A percentile compares a stretch with the other conserved stretches of the same genome.
These are phyloP conservation scores for Kuraishia capsulata DNA, from an alignment of 805 yeast genomes.

Conservation along the genomic window DNA sequence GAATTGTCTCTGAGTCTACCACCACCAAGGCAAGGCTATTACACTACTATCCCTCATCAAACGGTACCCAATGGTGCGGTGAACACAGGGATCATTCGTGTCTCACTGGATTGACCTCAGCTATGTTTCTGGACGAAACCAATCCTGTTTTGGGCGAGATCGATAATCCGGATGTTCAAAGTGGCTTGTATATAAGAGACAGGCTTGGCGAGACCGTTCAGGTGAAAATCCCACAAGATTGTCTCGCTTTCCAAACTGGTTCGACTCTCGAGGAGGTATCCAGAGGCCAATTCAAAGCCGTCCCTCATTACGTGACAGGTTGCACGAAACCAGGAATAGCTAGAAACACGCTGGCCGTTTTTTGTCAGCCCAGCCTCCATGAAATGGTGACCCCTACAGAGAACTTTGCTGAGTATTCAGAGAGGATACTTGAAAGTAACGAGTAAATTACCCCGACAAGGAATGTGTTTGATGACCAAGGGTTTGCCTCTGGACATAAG, in stretches of 20 bases:
- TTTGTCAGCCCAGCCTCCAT: conserved; percentile 50
- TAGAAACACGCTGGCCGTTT: conserved; percentile 51
- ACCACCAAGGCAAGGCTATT: conserved; percentile 50
- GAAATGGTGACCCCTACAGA: conserved; percentile 34
- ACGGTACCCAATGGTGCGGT: conserved; percentile 55
- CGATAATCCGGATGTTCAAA: conserved; percentile 28
- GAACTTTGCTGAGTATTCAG: conserved; percentile 41
- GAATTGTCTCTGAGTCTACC: conserved; percentile 38
- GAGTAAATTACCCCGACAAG: too few species aligned
- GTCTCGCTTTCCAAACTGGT: conserved; percentile 56
- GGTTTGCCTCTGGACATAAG: too few species aligned
- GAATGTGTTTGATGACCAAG: too few species aligned
- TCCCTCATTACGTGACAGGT: conserved; percentile 48
- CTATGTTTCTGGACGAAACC: too few species aligned
- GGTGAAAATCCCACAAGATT: conserved; percentile 44
- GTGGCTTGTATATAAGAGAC: conserved; percentile 43
- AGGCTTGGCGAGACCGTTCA: conserved; percentile 34
- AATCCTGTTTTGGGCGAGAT: conserved; percentile 34
- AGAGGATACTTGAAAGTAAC: conserved; percentile 28
- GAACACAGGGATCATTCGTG: conserved; percentile 55
- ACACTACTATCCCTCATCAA: conserved; percentile 37
- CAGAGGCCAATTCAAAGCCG: conserved; percentile 41
- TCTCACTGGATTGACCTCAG: conserved; percentile 48
- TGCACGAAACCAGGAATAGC: conserved; percentile 24
- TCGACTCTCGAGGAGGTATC: conserved; percentile 44